Evolutionary conservation across 495 filamentous ascomycete genomes (phyloP).

Genomic region (Aspergillus diversus): DNA sequence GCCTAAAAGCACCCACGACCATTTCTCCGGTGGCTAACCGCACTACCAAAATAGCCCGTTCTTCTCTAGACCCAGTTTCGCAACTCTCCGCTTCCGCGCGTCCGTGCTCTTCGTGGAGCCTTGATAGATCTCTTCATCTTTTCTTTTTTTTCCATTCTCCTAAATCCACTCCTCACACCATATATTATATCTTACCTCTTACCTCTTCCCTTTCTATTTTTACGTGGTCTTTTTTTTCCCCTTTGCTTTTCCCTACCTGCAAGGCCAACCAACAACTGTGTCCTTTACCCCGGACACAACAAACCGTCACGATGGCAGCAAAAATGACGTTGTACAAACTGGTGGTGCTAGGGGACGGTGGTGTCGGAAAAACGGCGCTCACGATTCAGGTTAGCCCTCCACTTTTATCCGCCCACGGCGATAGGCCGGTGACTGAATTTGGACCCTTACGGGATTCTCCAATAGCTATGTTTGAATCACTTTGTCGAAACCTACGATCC

Average conservation of each 20-base stretch:
- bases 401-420: conserved; percentile 15
- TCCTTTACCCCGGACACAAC: conserved; percentile 11
- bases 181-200: conserved; percentile 11
- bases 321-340: conserved; percentile 98
- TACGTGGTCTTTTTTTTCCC: conserved; percentile 10
- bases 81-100: conserved; percentile 31
- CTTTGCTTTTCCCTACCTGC: conserved; percentile 3
- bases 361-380: conserved; percentile 94
- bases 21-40: conserved; percentile 36
- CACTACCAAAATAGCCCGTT: conserved; percentile 35
- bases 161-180: conserved; percentile 6
- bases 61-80: conserved; percentile 28
- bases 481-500: conserved; percentile 93
- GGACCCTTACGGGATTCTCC: conserved; percentile 5
- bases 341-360: conserved; percentile 94
- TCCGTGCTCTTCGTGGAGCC: conserved; percentile 31
- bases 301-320: conserved; percentile 58
- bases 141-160: conserved; percentile 5
- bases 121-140: conserved; percentile 26
- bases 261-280: conserved; percentile 7
- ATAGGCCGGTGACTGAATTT: conserved; percentile 18
- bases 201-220: conserved; percentile 16
- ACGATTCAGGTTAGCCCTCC: conserved; percentile 84
- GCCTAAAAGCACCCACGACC: conserved; percentile 26
- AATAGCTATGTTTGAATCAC: conserved; percentile 74